Evolutionary conservation across 345 rosid species (phyloP).

Genomic region (Diplotaxis tenuifolia): DNA sequence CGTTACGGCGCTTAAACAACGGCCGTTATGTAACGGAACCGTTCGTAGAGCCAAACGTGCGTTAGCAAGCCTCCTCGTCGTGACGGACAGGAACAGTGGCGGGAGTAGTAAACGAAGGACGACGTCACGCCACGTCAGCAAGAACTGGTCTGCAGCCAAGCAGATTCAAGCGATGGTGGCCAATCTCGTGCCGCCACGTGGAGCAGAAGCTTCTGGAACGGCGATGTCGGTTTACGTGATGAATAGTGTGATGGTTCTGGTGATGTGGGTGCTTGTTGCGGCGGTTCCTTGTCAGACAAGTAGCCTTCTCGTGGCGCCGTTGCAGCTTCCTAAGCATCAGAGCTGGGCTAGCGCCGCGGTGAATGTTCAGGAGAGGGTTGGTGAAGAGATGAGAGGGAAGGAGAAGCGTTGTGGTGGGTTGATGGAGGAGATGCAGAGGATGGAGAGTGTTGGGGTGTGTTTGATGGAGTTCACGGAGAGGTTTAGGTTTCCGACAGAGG

Average conservation of each 20-base stretch:
- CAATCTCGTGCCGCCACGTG: conserved; percentile 66
- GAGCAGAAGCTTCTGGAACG: conserved; percentile 56
- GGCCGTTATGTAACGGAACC: conserved; percentile 77
- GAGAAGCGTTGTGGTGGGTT: conserved; percentile 63
- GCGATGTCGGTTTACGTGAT: conserved; percentile 60
- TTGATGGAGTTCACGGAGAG: conserved; percentile 61
- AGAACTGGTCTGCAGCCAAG: conserved; percentile 88
- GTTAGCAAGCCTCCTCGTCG: conserved; percentile 46
- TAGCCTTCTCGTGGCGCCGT: conserved; percentile 50
- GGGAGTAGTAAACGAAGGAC: conserved; percentile 36
- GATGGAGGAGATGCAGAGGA: conserved; percentile 76
- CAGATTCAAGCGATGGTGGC: conserved; percentile 79
- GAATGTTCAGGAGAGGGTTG: conserved; percentile 68
- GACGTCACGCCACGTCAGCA: conserved; percentile 58
- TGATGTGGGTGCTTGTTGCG: conserved; percentile 79
- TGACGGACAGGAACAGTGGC: conserved; percentile 52
- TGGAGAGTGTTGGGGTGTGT: conserved; percentile 63
- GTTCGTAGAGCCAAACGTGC: conserved; percentile 78
- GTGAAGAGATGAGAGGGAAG: conserved; percentile 88
- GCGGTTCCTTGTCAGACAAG: conserved; percentile 91
- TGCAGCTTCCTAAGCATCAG: conserved; percentile 72
- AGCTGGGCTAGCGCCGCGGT: conserved; percentile 67
- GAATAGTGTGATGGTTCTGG: conserved; percentile 56
- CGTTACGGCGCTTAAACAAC: conserved; percentile 58
- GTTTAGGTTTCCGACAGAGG: conserved; percentile 67